Evolutionary conservation across 2,329 filamentous ascomycete genomes (phyloP), one percentile per base, ranked within the genome.

Genomic region (Sporothrix pseudoabietina): DNA sequence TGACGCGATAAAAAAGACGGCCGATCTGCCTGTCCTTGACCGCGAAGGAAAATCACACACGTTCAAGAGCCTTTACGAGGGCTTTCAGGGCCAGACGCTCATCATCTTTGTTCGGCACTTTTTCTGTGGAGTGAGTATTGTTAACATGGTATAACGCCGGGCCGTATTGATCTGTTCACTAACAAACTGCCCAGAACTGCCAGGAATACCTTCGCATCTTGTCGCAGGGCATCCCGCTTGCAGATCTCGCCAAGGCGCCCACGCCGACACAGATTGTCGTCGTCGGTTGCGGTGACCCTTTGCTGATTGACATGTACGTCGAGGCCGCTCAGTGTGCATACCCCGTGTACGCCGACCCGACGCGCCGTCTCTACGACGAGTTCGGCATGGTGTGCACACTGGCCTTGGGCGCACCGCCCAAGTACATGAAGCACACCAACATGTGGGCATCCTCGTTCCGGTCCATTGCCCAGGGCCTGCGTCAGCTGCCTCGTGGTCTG

Each of bases 101-200:
- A 81, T 94, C 57, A 88, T 94, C 76, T 94, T 94, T 79, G 86
- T 94, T 73, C 87, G 92, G 61, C 92, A 94, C 82, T 94, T 94
- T 81, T 94, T 92, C 84, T 94, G 92, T 79, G 91, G 91, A 49
- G 91, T 93, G 85, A 80, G 90, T 63, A 8, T 44, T 44, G 1
- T 4, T 55, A 4, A 22, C 19, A 7, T n/a, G 19, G 19, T 55
- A 10, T 4, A 14, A 7, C 12, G 16, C 26, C 52, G 4, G 9
- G 52, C 0, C 4, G 26, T 10, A 3, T 55, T 26, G 10, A 26
- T 30, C 16, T 47, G 2, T 7, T 44, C 14, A 14, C 30, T 57
- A 2, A 35, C 7, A 0, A 2, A 19, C n/a, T 16, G 0, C 0
- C 8, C 19, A 93, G 90, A 92, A 90, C 80, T 94, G 92, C 82